Conservation (phyloP, 2,329 filamentous ascomycete genomes). For the Aspergillus nomiae region DNA sequence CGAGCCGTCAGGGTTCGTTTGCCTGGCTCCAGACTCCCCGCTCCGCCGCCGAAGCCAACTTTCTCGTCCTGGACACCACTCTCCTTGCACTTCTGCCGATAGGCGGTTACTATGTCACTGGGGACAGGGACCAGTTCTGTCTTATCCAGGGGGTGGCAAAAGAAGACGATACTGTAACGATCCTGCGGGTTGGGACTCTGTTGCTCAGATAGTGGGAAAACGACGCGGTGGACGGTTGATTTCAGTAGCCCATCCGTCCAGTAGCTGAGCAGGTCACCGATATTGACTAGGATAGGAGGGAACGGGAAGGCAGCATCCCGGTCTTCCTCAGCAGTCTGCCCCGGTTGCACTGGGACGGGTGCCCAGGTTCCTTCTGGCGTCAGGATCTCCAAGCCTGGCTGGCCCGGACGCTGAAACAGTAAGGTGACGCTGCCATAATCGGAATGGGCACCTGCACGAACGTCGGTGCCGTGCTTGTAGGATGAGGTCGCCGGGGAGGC, state of each 20-base stretch:
- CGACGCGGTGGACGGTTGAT: constrained; percentile 85
- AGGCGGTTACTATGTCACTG: constrained; percentile 50
- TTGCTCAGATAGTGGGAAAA: constrained; percentile 60
- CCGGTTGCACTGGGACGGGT: constrained; percentile 67
- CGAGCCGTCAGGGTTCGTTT: constrained; percentile 55
- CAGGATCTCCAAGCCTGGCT: constrained; percentile 83
- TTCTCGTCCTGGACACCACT: constrained; percentile 33
- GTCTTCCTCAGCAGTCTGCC: not conserved
- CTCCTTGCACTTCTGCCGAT: constrained; percentile 34
- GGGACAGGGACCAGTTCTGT: constrained; percentile 58
- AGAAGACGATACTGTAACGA: constrained; percentile 63
- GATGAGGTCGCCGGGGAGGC: constrained; percentile 44
- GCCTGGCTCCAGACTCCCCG: constrained; percentile 32
- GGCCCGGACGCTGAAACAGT: constrained; percentile 81
- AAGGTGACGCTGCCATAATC: constrained; percentile 74
- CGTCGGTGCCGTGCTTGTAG: constrained; percentile 59
- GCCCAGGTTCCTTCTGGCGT: constrained; percentile 61
- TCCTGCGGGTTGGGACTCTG: constrained; percentile 45
- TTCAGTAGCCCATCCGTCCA: constrained; percentile 90
- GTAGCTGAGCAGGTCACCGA: constrained; percentile 74
- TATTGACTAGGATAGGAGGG: constrained; percentile 72
- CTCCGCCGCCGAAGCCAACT: constrained; percentile 46
- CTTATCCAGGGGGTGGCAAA: constrained; percentile 63
- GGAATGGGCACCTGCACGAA: constrained; percentile 88
- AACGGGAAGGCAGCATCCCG: constrained; percentile 47